Evolutionary conservation across 163 green algal genomes (phyloP).

Genomic region (Chlamydomonas reinhardtii): DNA sequence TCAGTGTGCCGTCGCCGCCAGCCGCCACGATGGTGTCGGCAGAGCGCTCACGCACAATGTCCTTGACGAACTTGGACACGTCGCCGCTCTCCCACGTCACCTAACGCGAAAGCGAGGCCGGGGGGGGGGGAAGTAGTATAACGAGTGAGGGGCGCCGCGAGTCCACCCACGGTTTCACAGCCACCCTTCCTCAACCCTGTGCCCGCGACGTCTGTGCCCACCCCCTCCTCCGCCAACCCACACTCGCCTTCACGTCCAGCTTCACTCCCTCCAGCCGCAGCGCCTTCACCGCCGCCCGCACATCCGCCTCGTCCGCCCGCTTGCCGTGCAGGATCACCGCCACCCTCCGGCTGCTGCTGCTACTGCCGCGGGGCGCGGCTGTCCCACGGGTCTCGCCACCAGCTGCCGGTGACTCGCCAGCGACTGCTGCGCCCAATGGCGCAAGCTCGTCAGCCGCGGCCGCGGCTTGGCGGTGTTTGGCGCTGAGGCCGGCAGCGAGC

Average conservation of each 20-base stretch:
- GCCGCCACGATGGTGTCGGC: constrained; percentile 63
- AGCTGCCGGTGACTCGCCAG: background rate
- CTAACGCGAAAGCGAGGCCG: background rate
- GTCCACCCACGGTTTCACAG: too few relatives aligned
- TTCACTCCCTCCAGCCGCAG: constrained; percentile 11
- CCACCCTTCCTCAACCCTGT: too few relatives aligned
- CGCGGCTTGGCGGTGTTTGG: background rate
- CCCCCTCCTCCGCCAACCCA: too few relatives aligned
- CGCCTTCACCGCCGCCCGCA: constrained; percentile 14
- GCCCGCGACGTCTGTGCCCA: background rate
- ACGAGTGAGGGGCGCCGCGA: too few relatives aligned
- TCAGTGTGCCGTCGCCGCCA: constrained; percentile 66
- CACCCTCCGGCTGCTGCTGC: background rate
- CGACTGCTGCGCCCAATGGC: too few relatives aligned
- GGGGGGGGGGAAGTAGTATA: too few relatives aligned
- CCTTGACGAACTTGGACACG: constrained; percentile 61
- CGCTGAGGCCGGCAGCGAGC: background rate
- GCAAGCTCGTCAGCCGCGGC: background rate
- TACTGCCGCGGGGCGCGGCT: background rate
- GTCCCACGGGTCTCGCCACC: too few relatives aligned
- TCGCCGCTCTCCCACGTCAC: constrained; percentile 68
- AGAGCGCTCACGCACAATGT: constrained; percentile 27
- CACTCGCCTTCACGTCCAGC: constrained; percentile 56
- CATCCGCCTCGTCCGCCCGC: constrained; percentile 33
- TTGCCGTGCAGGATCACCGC: constrained; percentile 45